Evolutionary conservation across 2,329 filamentous ascomycete species (phyloP), one percentile per base, ranked within the genome.

Genomic region (Trichoderma koningii): DNA sequence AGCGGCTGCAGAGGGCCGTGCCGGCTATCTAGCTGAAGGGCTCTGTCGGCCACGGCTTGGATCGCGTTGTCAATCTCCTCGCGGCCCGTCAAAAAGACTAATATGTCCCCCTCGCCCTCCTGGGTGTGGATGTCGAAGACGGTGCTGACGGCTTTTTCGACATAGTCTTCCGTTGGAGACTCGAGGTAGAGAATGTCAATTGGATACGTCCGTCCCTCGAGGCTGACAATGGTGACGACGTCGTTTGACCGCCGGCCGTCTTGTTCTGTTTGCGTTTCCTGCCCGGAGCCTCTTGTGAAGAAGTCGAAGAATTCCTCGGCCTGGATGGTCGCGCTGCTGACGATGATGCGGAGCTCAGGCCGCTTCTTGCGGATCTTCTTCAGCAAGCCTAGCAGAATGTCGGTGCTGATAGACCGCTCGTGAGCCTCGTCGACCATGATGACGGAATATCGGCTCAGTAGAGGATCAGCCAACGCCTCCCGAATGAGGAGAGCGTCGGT

Each of bases 401-500:
- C 95, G 0, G 93, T 96, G 75, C 92, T 96, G 66, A 98, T 85
- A 55, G 93, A 97, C 62, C 95, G 85, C 77, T 98, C 94, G 74
- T 99, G 95, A 7, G 94, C 95, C 78, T 98, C 94, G 74, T 99
- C 95, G 7, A 99, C 90, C 92, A 99, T 97, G 71, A 99, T 92
- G 51, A 97, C 90, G 0, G 93, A 96, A 75, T 99, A 99, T 12
- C 92, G 86, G 21, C 91, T 95, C 42, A 99, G 79, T 3, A 98
- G 79, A 14, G 95, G 95, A 76, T 99, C 95, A 3, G 97, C 91
- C 5, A 99, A 83, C 30, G 94, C 95, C 78, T 99, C 95, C 71
- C 94, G 84, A 61, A 99, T 87, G 38, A 99, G 83, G 55, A 99
- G 82, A 0, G 94, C 94, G 78, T 99, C 95, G 0, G 94, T 99